These are phyloP conservation scores for Colletotrichum sublineola DNA, from an alignment of 2,329 filamentous ascomycete species.

Conservation along the genomic window DNA sequence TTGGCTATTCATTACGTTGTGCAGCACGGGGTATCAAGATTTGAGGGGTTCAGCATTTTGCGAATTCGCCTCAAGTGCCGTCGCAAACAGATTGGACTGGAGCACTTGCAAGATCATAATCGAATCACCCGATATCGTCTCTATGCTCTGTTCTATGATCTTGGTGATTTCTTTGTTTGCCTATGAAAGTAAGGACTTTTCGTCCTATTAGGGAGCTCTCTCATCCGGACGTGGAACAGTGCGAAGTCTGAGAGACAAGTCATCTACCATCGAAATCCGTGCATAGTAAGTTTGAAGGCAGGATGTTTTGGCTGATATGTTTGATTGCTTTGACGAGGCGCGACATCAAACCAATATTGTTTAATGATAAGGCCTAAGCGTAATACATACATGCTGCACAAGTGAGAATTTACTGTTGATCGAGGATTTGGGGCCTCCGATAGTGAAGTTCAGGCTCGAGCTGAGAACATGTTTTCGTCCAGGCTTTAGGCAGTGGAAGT, in stretches of 20 bases:
- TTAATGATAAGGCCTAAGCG: neutral
- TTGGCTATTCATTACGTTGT: neutral
- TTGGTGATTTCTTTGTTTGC: neutral
- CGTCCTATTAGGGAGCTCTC: neutral
- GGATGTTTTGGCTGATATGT: neutral
- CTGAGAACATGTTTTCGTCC: neutral
- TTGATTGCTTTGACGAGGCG: neutral
- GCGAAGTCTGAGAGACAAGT: neutral
- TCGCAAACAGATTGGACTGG: too few relatives aligned
- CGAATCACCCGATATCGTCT: neutral
- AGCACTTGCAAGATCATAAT: too few relatives aligned
- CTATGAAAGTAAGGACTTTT: neutral
- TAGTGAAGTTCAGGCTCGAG: neutral
- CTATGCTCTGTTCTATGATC: neutral
- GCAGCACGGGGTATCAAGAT: too few relatives aligned
- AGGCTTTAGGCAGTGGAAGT: neutral
- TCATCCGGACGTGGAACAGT: neutral
- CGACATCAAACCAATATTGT: neutral
- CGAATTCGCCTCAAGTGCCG: too few relatives aligned
- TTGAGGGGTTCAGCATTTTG: too few relatives aligned
- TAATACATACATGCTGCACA: rapidly evolving
- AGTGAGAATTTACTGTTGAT: neutral
- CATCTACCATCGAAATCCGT: neutral
- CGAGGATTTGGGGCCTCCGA: neutral
- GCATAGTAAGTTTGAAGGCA: neutral